phyloP scores from a whole-genome alignment of 768 basidiomycete genomes.

The Mycena amicta region DNA sequence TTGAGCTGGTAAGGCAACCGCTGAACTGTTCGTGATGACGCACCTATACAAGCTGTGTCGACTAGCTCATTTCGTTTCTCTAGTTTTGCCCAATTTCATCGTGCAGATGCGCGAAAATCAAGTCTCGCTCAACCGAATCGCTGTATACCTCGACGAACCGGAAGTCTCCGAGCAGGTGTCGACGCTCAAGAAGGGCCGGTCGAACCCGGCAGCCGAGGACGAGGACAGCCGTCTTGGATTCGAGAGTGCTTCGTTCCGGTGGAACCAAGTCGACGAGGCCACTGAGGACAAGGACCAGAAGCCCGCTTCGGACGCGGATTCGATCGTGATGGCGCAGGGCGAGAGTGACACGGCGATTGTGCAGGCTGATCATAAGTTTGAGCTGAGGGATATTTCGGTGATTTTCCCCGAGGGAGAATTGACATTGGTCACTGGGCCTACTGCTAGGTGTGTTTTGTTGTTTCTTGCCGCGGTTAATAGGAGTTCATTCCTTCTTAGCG shows the following conservation, averaged over 20 bases:
- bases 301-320: conserved; percentile 7
- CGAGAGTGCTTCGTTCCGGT: conserved; percentile 59
- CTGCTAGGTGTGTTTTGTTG: conserved; percentile 50
- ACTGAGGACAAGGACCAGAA: conserved; percentile 8
- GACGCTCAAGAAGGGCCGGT: conserved; percentile 51
- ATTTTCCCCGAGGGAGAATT: conserved; percentile 73
- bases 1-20: conserved; percentile 74
- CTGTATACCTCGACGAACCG: conserved; percentile 68
- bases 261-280: conserved; percentile 44
- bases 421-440: conserved; percentile 76
- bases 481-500: too few species aligned
- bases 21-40: conserved; percentile 15
- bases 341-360: too few species aligned
- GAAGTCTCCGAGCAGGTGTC: too few species aligned
- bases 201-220: conserved; percentile 24
- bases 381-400: conserved; percentile 66
- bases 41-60: background rate
- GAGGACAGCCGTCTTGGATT: conserved; percentile 56
- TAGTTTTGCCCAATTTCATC: conserved; percentile 79
- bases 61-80: conserved; percentile 30
- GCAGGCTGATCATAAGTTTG: conserved; percentile 53
- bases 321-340: too few species aligned
- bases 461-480: too few species aligned
- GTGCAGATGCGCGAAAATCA: conserved; percentile 66
- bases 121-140: conserved; percentile 69